phyloP scores from a whole-genome alignment of 2,329 filamentous ascomycete genomes.

The Endoconidiophora laricicola region DNA sequence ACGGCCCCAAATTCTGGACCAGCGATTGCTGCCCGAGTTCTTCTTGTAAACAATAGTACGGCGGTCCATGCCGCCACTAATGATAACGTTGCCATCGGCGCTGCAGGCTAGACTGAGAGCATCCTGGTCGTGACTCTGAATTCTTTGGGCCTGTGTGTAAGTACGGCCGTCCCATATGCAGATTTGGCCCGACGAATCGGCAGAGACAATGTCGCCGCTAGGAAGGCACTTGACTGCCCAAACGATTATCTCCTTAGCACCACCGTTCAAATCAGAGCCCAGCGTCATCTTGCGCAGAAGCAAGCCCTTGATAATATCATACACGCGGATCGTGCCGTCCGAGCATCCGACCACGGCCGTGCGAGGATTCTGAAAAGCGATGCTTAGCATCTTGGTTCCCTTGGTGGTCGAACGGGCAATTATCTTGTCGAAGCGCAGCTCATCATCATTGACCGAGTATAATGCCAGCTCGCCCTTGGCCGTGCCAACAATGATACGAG shows the following conservation, averaged over 20 bases:
- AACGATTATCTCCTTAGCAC: constrained; percentile 71
- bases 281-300: constrained; percentile 70
- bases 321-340: constrained; percentile 88
- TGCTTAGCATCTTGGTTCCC: constrained; percentile 76
- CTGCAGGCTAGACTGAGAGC: constrained; percentile 76
- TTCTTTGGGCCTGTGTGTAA: constrained; percentile 70
- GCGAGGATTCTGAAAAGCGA: constrained; percentile 74
- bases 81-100: constrained; percentile 61
- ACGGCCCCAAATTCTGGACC: constrained; percentile 73
- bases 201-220: constrained; percentile 81
- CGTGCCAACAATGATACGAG: constrained; percentile 59
- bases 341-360: constrained; percentile 80
- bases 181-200: constrained; percentile 85
- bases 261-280: constrained; percentile 59
- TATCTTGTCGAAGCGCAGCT: constrained; percentile 63
- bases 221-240: constrained; percentile 85
- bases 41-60: constrained; percentile 70
- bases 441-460: constrained; percentile 70
- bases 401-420: constrained; percentile 64
- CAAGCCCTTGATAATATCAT: constrained; percentile 65
- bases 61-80: constrained; percentile 85
- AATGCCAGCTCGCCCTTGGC: constrained; percentile 80
- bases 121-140: constrained; percentile 78
- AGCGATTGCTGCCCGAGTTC: constrained; percentile 44
- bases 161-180: constrained; percentile 89